These are phyloP conservation scores for Neoboletus subvelutipes DNA, from an alignment of 768 basidiomycete genomes.

Conservation along the genomic window DNA sequence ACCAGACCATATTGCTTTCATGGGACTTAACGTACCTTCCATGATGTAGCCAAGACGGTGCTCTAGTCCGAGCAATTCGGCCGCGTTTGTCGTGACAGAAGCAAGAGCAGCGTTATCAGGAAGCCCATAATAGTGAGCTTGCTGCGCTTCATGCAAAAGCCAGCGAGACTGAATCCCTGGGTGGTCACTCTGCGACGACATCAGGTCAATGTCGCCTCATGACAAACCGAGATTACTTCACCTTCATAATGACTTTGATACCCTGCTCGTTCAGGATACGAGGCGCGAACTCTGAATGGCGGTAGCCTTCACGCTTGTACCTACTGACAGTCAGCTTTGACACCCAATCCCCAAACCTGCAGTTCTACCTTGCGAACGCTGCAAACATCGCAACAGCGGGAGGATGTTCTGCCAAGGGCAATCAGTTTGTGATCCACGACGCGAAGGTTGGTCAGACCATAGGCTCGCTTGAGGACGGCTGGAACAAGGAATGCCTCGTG, in stretches of 20 bases:
- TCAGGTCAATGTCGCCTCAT: background rate
- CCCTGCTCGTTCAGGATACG: constrained; percentile 51
- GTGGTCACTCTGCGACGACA: constrained; percentile 58
- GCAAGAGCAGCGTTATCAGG: constrained; percentile 67
- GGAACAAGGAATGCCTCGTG: constrained; percentile 83
- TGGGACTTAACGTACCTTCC: constrained; percentile 40
- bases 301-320: constrained; percentile 58
- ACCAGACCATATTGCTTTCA: background rate
- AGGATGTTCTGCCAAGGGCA: constrained; percentile 36
- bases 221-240: constrained; percentile 10
- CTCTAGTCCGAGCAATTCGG: constrained; percentile 69
- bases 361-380: constrained; percentile 42
- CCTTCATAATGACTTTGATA: constrained; percentile 53
- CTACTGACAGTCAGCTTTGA: constrained; percentile 20
- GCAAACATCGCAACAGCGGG: constrained; percentile 78
- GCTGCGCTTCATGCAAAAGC: constrained; percentile 81
- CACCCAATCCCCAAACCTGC: background rate
- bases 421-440: background rate
- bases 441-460: constrained; percentile 37
- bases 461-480: constrained; percentile 67
- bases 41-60: constrained; percentile 80
- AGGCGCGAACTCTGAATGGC: constrained; percentile 57
- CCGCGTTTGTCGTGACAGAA: constrained; percentile 73
- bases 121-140: constrained; percentile 79
- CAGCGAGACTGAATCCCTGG: constrained; percentile 67